Base-by-base conservation (phyloP, 176 grass and related monocot genomes). In the Aegilops bicornis region DNA sequence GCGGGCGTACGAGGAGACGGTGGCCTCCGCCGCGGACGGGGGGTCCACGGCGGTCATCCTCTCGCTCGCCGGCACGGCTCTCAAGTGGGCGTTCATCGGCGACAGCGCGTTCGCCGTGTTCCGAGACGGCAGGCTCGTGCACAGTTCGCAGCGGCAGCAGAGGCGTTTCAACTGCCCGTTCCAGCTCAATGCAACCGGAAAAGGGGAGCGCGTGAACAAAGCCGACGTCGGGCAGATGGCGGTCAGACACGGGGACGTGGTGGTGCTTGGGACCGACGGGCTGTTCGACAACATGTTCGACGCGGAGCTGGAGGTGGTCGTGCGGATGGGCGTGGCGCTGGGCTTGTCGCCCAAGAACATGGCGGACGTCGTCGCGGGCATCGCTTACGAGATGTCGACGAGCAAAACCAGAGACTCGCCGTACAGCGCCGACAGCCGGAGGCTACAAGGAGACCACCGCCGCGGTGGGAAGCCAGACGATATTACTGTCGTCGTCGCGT, bases 261-360 rank as follows among this genome's bases (percentile, higher is more conserved):
- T 85, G 37, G 82, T 89, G 8, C 12, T 40, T 40, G 82, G 76
- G 36, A 81, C 87, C 0, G 82, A 89, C 69, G 82, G 82, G 7
- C 39, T 89, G 17, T 89, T 89, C 82, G 87, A 89, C 42, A 89
- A 89, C 82, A 7, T 89, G 68, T 80, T 74, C 52, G 76, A 89
- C 40, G 2, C 2, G 0, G 68, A 80, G 56, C 52, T 85, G 48
- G 67, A 69, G 50, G 30, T 4, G 35, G 2, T 74, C 67, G 67
- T 89, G 30, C 56, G 37, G 31, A 37, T 52, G 19, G 76, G 56
- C 9, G 54, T 32, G 52, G 16, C 6, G 8, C 58, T 80, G 22
- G 20, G 79, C 33, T 54, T 83, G n/a, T 39, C 76, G n/a, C 8
- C 76, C 54, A 73, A 74, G 17, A 25, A 71, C 31, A 84, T 85